These are phyloP conservation scores for Rubus parviflorus DNA, from an alignment of 306 rosid species.

Conservation along the genomic window DNA sequence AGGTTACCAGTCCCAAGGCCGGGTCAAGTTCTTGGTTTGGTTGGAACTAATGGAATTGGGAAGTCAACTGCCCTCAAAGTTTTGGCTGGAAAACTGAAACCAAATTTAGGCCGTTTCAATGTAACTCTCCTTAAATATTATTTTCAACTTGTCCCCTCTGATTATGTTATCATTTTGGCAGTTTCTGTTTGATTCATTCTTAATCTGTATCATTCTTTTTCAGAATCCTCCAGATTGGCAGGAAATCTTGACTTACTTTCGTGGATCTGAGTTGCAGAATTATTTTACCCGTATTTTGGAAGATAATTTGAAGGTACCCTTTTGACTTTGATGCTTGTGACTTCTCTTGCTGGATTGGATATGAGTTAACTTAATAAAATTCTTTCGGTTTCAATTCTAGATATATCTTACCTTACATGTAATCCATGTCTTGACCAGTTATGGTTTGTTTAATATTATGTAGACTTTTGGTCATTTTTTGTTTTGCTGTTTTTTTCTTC, in stretches of 20 bases:
- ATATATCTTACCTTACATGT: neutral
- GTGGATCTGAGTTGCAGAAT: conserved; percentile 96
- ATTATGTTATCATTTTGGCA: conserved; percentile 1
- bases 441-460: conserved; percentile 5
- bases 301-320: conserved; percentile 81
- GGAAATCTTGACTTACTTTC: conserved; percentile 85
- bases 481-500: neutral
- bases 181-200: neutral
- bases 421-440: neutral
- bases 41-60: conserved; percentile 96
- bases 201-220: conserved; percentile 14
- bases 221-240: conserved; percentile 99
- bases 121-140: conserved; percentile 39
- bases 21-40: conserved; percentile 96
- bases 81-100: conserved; percentile 91
- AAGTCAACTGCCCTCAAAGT: conserved; percentile 98
- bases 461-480: neutral
- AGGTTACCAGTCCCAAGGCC: conserved; percentile 98
- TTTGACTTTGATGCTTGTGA: neutral
- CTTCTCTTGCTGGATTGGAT: neutral
- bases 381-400: neutral
- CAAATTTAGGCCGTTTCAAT: conserved; percentile 88
- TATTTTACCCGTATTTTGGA: conserved; percentile 91
- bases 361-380: neutral
- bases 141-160: neutral